Evolutionary conservation across 208 protist genomes (phyloP).

Genomic region (Chromosphaera perkinsii): DNA sequence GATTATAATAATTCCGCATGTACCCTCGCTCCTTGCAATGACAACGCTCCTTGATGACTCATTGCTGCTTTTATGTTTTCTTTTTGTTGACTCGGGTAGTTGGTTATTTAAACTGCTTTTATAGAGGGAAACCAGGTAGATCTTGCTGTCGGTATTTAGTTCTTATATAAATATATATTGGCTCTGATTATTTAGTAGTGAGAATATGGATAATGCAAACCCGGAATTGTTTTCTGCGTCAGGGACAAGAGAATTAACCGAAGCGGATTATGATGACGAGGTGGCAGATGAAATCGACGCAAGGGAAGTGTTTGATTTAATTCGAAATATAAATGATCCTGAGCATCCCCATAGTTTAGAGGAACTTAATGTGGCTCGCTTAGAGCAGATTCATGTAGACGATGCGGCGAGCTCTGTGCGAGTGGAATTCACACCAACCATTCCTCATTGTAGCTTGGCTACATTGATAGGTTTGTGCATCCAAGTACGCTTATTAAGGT

Average conservation of each 20-base stretch:
- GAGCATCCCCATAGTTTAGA: slow-evolving; percentile 30
- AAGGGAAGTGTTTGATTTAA: slow-evolving; percentile 19
- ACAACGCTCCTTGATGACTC: too few relatives aligned
- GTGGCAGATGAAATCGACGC: slow-evolving; percentile 4
- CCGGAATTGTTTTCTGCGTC: background rate
- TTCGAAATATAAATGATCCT: slow-evolving; percentile 35
- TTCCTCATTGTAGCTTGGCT: slow-evolving; percentile 59
- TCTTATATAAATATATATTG: too few relatives aligned
- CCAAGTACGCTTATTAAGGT: slow-evolving; percentile 2
- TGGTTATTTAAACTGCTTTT: too few relatives aligned
- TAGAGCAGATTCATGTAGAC: slow-evolving; percentile 22
- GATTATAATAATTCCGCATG: too few relatives aligned
- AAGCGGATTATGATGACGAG: slow-evolving; percentile 6
- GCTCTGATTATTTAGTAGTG: too few relatives aligned
- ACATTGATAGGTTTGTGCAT: slow-evolving; percentile 53
- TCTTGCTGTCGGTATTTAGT: too few relatives aligned
- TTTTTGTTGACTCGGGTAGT: too few relatives aligned
- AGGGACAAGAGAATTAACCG: background rate
- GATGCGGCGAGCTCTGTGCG: slow-evolving; percentile 10
- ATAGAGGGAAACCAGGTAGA: too few relatives aligned
- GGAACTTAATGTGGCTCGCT: slow-evolving; percentile 1
- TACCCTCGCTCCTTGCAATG: too few relatives aligned
- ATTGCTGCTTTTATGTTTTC: too few relatives aligned
- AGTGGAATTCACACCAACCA: slow-evolving; percentile 61
- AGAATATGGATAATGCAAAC: slow-evolving; percentile 4